A percentile compares a stretch with the other conserved stretches of the same genome.
Conservation (phyloP, 2,329 filamentous ascomycete species). For the Aureobasidium sp. region DNA sequence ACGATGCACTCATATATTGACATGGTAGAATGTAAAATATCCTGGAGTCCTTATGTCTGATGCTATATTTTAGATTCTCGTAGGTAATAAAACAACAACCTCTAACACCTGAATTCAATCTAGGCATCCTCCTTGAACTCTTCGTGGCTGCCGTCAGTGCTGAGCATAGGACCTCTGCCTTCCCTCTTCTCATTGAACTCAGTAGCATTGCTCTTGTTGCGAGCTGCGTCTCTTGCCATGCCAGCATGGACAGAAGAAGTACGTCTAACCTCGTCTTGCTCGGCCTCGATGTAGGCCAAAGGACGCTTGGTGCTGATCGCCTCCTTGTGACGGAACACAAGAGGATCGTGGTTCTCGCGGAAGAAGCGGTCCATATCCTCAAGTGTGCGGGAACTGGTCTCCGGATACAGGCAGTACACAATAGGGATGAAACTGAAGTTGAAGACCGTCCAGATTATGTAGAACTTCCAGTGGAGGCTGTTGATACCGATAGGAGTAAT, state of each 20-base stretch:
- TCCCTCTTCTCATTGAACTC: constrained; percentile 4
- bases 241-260: constrained; percentile 7
- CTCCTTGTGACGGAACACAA: constrained; percentile 41
- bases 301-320: constrained; percentile 39
- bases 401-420: constrained; percentile 31
- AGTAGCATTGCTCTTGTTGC: constrained; percentile 9
- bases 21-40: too few species aligned
- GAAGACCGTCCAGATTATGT: constrained; percentile 19
- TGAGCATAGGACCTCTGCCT: neutral
- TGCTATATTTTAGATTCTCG: neutral
- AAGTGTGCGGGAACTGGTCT: constrained; percentile 25
- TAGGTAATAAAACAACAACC: neutral
- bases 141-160: neutral
- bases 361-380: constrained; percentile 26
- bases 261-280: constrained; percentile 27
- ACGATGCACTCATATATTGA: too few species aligned
- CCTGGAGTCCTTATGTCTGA: neutral
- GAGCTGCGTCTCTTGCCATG: neutral
- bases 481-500: constrained; percentile 37
- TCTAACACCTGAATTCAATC: too few species aligned
- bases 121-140: constrained; percentile 7
- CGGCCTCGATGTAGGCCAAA: constrained; percentile 39
- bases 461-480: constrained; percentile 19
- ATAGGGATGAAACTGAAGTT: constrained; percentile 36
- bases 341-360: constrained; percentile 24